Evolutionary conservation across 495 filamentous ascomycete genomes (phyloP), one percentile per base, ranked within the genome.

Genomic region (Xylaria castorea): DNA sequence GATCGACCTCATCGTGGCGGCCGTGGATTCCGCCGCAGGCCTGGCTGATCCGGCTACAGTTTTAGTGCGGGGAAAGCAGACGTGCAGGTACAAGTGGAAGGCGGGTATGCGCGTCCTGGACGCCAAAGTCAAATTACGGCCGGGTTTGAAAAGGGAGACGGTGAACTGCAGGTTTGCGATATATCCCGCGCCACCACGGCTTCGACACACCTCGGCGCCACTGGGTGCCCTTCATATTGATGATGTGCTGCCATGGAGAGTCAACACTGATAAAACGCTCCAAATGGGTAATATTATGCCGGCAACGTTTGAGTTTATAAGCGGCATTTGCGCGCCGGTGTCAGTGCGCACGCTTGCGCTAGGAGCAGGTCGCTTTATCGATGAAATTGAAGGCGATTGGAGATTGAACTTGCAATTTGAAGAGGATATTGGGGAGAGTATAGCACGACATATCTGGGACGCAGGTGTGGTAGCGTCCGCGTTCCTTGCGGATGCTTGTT

Each of bases 381-480:
- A 76, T 71, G 64, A 76, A 14, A 58, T 34, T 4, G 48, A 73
- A 78, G 65, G 30, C 0, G 38, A 71, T 36, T 6, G 48, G 3
- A 18, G 36, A 11, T 14, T 74, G 1, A 40, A 58, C 25, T 30
- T 82, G 18, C 65, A 72, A 8, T 88, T 98, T 27, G 92, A 92
- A 84, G 96, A 99, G 77, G 95, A 98, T 71, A 94, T 94, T 2
- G 95, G 95, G 8, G 94, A 98, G 79, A 97, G 93, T 78, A 97
- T 99, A 75, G 95, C 95, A 20, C 87, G 94, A 20, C 96, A 99
- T 81, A 89, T 98, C 60, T 99, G 96, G 96, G 95, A 90, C 80
- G 85, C 77, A 32, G 84, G 84, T 6, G 73, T 84, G 5, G 73
- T 82, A 5, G 81, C 81, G 11, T 78, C 82, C 0, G 81, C 77